phyloP scores from a whole-genome alignment of 2,329 filamentous ascomycete genomes.

The Pseudocercospora musae region DNA sequence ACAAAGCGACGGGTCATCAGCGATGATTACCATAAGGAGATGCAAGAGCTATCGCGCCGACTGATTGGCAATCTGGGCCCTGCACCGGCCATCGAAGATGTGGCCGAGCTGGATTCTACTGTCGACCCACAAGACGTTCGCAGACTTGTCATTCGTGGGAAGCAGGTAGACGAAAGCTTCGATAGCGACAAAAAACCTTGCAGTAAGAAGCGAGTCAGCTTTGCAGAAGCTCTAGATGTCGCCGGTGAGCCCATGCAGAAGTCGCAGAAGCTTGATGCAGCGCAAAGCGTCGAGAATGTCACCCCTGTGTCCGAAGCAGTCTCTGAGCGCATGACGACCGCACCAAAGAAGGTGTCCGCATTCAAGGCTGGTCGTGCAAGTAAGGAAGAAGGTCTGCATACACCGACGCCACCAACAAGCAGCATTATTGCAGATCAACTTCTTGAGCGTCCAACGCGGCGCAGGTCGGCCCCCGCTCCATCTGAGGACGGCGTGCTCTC shows the following conservation, averaged over 20 bases:
- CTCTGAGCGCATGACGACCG: constrained; percentile 38
- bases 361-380: constrained; percentile 41
- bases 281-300: constrained; percentile 21
- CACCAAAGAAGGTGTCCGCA: background rate
- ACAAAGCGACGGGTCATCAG: constrained; percentile 65
- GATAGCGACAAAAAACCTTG: constrained; percentile 34
- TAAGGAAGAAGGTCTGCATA: background rate
- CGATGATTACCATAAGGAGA: constrained; percentile 73
- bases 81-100: constrained; percentile 35
- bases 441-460: constrained; percentile 46
- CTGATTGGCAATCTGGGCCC: constrained; percentile 63
- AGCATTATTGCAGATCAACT: constrained; percentile 49
- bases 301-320: constrained; percentile 37
- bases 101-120: constrained; percentile 37
- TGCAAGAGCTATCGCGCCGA: constrained; percentile 79
- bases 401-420: constrained; percentile 24
- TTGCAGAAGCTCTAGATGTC: constrained; percentile 71
- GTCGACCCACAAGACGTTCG: constrained; percentile 56
- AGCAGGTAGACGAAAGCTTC: constrained; percentile 16
- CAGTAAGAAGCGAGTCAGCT: constrained; percentile 70
- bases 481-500: constrained; percentile 37
- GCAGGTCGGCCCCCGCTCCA: constrained; percentile 28
- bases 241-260: constrained; percentile 45
- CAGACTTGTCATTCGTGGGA: constrained; percentile 47
- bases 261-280: constrained; percentile 28